These are phyloP conservation scores for Neofusicoccum parvum DNA, from an alignment of 2,329 filamentous ascomycete species.

Conservation along the genomic window DNA sequence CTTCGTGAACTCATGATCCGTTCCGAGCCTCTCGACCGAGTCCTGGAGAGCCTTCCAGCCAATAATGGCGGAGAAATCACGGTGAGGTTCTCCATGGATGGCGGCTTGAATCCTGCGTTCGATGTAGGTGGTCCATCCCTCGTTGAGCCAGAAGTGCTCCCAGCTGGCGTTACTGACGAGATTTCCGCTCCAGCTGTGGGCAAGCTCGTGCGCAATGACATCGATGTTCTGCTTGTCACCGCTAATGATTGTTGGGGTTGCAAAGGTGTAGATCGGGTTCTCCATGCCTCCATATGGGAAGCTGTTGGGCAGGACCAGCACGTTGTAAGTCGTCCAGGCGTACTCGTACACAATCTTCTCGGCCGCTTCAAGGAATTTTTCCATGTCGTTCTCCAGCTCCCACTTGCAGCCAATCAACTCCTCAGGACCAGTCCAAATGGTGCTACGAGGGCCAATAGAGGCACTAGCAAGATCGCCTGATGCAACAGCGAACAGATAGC, in stretches of 20 bases:
- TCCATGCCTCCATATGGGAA: slow-evolving; percentile 70
- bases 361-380: slow-evolving; percentile 85
- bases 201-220: slow-evolving; percentile 86
- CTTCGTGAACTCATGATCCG: slow-evolving; percentile 90
- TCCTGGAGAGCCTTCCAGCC: slow-evolving; percentile 91
- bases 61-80: slow-evolving; percentile 93
- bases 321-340: slow-evolving; percentile 93
- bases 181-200: slow-evolving; percentile 86
- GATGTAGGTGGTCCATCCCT: slow-evolving; percentile 93
- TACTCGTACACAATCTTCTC: slow-evolving; percentile 79
- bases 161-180: slow-evolving; percentile 76
- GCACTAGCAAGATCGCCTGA: slow-evolving; percentile 80
- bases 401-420: slow-evolving; percentile 81
- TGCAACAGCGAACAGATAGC: slow-evolving; percentile 92
- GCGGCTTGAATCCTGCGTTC: slow-evolving; percentile 80
- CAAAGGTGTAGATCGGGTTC: slow-evolving; percentile 93
- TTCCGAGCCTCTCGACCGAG: slow-evolving; percentile 74
- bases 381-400: slow-evolving; percentile 89
- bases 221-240: slow-evolving; percentile 84
- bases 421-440: slow-evolving; percentile 85
- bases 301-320: slow-evolving; percentile 83
- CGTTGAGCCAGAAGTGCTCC: slow-evolving; percentile 74
- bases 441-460: slow-evolving; percentile 81
- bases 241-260: slow-evolving; percentile 90
- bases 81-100: slow-evolving; percentile 80